A percentile compares a stretch with the other conserved stretches of the same genome.
phyloP scores from a whole-genome alignment of 1,284 basidiomycete genomes.

The Melampsora larici-populina region DNA sequence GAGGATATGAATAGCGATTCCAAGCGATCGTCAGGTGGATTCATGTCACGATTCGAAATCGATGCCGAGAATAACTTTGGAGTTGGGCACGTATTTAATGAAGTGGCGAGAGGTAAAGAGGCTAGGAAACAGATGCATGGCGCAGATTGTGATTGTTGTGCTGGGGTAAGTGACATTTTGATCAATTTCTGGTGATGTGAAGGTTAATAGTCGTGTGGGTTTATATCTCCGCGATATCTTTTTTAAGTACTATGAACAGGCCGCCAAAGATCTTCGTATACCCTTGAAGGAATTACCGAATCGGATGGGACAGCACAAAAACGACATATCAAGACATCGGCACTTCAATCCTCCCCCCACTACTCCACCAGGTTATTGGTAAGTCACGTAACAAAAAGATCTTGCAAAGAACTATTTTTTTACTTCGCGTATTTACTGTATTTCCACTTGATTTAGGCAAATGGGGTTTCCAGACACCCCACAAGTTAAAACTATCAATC shows the following conservation, averaged over 20 bases:
- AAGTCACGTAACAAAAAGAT: background rate
- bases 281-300: background rate
- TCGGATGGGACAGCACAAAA: constrained; percentile 60
- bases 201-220: background rate
- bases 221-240: constrained; percentile 27
- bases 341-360: constrained; percentile 39
- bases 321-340: constrained; percentile 74
- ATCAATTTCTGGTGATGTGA: background rate
- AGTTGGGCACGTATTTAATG: constrained; percentile 66
- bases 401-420: background rate
- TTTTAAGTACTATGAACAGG: constrained; percentile 44
- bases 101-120: constrained; percentile 68
- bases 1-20: background rate
- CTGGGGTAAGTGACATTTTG: constrained; percentile 62
- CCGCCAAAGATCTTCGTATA: constrained; percentile 45
- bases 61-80: constrained; percentile 67
- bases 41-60: constrained; percentile 57
- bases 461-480: constrained; percentile 85
- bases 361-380: constrained; percentile 39
- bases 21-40: background rate
- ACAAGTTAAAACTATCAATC: constrained; percentile 69
- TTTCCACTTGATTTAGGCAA: constrained; percentile 55
- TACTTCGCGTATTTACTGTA: background rate
- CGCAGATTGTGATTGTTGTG: constrained; percentile 78
- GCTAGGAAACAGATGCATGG: constrained; percentile 68